These are phyloP conservation scores for Silybum marianum DNA, from an alignment of 129 eudicot genomes.

Conservation along the genomic window DNA sequence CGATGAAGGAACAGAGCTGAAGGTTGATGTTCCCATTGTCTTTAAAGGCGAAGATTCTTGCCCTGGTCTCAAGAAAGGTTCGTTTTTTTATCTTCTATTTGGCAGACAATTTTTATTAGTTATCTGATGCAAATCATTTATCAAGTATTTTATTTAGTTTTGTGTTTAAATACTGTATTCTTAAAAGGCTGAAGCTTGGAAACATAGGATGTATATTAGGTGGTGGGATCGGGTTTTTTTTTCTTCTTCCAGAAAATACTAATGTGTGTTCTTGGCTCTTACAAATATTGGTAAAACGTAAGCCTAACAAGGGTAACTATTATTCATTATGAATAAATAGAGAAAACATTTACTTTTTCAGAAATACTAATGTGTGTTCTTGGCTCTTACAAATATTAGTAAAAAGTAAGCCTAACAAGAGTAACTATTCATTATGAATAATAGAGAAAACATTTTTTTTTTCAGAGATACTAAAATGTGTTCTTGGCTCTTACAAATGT, in stretches of 20 bases:
- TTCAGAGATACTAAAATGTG: too few relatives aligned
- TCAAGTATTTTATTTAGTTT: not conserved
- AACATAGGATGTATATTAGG: not conserved
- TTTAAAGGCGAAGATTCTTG: conserved; percentile 75
- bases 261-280: not conserved
- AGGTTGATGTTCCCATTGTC: conserved; percentile 86
- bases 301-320: not conserved
- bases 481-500: not conserved
- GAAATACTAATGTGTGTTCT: not conserved
- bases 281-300: not conserved
- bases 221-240: not conserved
- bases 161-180: not conserved
- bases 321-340: too few relatives aligned
- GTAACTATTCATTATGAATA: too few relatives aligned
- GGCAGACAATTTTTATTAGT: conserved; percentile 1
- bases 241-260: not conserved
- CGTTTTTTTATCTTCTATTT: conserved; percentile 9
- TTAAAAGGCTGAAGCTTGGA: conserved; percentile 10
- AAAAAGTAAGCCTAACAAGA: too few relatives aligned
- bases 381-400: not conserved
- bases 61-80: conserved; percentile 91
- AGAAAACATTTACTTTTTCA: not conserved
- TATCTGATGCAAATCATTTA: not conserved
- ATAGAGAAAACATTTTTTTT: too few relatives aligned
- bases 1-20: conserved; percentile 72